Base-by-base conservation (phyloP, 176 grass and related monocot genomes). In the Typha latifolia region DNA sequence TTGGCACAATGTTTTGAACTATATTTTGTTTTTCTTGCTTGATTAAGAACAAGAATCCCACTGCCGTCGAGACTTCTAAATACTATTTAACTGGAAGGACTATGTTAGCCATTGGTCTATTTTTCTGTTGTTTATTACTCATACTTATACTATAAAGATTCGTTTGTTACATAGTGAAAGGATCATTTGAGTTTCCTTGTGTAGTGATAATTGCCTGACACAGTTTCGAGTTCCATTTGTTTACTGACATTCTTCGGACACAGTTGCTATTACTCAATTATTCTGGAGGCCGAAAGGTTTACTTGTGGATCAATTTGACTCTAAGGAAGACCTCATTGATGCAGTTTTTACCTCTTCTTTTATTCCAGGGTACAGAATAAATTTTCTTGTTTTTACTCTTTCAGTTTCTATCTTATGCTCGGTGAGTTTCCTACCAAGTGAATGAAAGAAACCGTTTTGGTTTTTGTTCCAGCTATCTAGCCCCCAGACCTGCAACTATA, bases 331-430 rank as follows among this genome's bases (percentile, higher is more conserved):
- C 77, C 78, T 92, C 6, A 87, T 97, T 69, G 77, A 80, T 84
- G 93, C 93, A 73, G 66, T 97, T 26, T 73, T 97, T 77, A 92
- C 93, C 22, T 97, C 93, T 53, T 97, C 93, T 20, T 97, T 97
- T 80, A 97, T 97, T 90, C 93, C 88, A 79, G 85, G 93, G 88
- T 92, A 89, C 66, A 47, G 0, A 43, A 67, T 81, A 49, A 19
- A 23, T 48, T 32, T 15, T 31, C 47, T 57, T 61, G 18, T 0
- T 26, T 72, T 27, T 67, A 77, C 21, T 71, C 1, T 52, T 50
- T 55, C 51, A 11, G 18, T 59, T 34, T 55, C 70, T 15, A 4
- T 23, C 22, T 31, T 69, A 26, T 56, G 27, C 27, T 5, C 12
- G 74, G n/a, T 61, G 14, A 29, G 63, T 24, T 76, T 2, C 10